A percentile compares a stretch with the other conserved stretches of the same genome.
These are phyloP conservation scores for Endoconidiophora laricicola DNA, from an alignment of 2,329 filamentous ascomycete species.

Conservation along the genomic window DNA sequence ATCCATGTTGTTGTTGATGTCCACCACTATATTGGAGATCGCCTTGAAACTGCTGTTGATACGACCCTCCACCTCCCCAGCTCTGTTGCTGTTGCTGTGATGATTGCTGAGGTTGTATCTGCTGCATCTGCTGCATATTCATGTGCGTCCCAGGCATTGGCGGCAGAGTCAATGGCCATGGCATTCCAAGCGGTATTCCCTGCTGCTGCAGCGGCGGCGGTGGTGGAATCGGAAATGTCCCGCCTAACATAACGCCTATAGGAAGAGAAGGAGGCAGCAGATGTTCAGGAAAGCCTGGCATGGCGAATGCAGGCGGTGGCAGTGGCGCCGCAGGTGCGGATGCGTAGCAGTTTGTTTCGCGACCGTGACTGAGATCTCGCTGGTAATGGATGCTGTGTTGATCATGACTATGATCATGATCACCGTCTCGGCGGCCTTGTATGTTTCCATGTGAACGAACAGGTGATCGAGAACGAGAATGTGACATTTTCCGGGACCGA, in stretches of 20 bases:
- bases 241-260: neutral
- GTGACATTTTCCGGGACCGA: neutral
- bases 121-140: too few relatives aligned
- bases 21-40: neutral
- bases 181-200: conserved; percentile 13
- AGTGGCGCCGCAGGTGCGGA: neutral
- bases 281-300: conserved; percentile 8
- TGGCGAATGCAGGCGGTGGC: conserved; percentile 6
- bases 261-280: conserved; percentile 17
- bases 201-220: conserved; percentile 22
- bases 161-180: conserved; percentile 12
- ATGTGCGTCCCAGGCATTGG: neutral
- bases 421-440: conserved; percentile 13
- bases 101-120: too few relatives aligned
- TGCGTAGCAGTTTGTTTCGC: conserved; percentile 15
- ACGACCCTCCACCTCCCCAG: neutral
- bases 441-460: too few relatives aligned
- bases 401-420: conserved; percentile 6
- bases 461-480: neutral
- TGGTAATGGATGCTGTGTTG: neutral
- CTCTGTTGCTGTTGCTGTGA: too few relatives aligned
- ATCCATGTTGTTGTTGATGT: neutral
- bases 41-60: neutral
- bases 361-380: conserved; percentile 18
- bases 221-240: conserved; percentile 15